Evolutionary conservation across 371 early-diverging fungal genomes (phyloP).

Genomic region (Mortierella sp.): DNA sequence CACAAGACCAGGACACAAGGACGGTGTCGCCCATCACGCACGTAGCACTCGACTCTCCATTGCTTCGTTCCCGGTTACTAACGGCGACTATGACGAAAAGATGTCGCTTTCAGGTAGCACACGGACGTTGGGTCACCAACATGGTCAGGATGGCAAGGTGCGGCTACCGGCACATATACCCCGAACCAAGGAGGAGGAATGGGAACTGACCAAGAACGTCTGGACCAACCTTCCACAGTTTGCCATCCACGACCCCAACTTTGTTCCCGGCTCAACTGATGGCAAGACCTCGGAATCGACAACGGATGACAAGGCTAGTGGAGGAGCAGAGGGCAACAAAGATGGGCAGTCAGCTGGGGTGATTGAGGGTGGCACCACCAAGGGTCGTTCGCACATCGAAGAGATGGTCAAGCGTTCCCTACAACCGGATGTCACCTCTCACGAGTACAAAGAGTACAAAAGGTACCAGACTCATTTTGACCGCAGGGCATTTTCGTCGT

Average conservation of each 20-base stretch:
- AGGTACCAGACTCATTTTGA: conserved; percentile 12
- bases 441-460: conserved; percentile 50
- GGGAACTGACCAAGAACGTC: conserved; percentile 55
- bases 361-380: conserved; percentile 11
- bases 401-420: conserved; percentile 39
- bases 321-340: background rate
- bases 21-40: conserved; percentile 21
- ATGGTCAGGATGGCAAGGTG: conserved; percentile 20
- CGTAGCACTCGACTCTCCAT: conserved; percentile 32
- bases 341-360: conserved; percentile 11
- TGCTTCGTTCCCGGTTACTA: conserved; percentile 21
- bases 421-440: conserved; percentile 28
- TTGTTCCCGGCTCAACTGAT: conserved; percentile 13
- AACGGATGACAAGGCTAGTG: background rate
- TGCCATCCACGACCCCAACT: conserved; percentile 42
- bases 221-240: conserved; percentile 44
- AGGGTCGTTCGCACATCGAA: conserved; percentile 36
- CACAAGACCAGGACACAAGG: conserved; percentile 7
- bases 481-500: background rate
- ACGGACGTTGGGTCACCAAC: background rate
- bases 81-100: conserved; percentile 31
- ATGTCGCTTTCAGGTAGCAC: background rate
- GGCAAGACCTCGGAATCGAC: background rate
- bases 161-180: conserved; percentile 29
- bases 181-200: conserved; percentile 39